Evolutionary conservation across 345 rosid genomes (phyloP), one percentile per base, ranked within the genome.

Genomic region (Abelmoschus esculentus): DNA sequence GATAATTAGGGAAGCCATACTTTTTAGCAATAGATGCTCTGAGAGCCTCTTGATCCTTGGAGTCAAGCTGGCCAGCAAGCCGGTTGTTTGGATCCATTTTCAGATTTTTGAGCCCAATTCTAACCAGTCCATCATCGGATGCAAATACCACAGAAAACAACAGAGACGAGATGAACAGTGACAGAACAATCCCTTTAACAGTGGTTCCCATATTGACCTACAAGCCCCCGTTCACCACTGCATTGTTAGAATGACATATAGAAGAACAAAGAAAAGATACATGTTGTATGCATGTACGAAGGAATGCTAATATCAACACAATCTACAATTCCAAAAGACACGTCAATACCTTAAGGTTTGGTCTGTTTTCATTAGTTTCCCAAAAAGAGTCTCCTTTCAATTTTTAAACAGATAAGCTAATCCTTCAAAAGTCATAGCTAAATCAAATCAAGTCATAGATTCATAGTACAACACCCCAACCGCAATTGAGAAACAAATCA

Each of bases 31-130:
- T 59, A 61, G 83, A 84, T 56, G 80, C 75, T 73, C 83, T 77
- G 60, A 79, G 73, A 2, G 75, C 57, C 47, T 82, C 83, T 44
- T 78, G 62, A 58, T 85, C 81, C 78, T 79, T 74, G 46, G 87
- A 83, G 71, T 84, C 90, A 70, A 80, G 66, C 52, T 73, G 87
- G 26, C 86, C 81, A 64, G 98, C 90, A 55, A 88, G 67, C 52
- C 82, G 76, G 70, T 81, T 83, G 74, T 85, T 80, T 22, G 71
- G 72, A 67, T 95, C 96, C 69, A 78, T 52, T 78, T 86, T 87
- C 73, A 86, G 56, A 76, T 91, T 95, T 73, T 91, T 91, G 38
- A 91, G 77, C 7, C 89, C 84, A 58, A 95, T 80, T 82, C 93
- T 84, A 32, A 88, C 32, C 72, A 89, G 77, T 31, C 87, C 92